A percentile compares a stretch with the other conserved stretches of the same genome.
Conservation (phyloP, 176 grass and related monocot genomes). For the Oryza glaberrima region DNA sequence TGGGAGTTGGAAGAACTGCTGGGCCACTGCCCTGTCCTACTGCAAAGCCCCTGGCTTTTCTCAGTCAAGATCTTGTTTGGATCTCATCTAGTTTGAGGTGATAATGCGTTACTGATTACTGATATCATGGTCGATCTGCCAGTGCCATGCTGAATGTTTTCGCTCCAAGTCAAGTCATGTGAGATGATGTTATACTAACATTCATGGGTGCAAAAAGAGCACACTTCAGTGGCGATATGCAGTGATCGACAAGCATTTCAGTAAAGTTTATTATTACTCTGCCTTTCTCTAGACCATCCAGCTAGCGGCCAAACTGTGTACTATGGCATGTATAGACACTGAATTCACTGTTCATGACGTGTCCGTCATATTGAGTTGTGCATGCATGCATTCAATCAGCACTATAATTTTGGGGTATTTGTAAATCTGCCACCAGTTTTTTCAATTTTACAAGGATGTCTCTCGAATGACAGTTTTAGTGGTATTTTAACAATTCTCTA, state of each 20-base stretch:
- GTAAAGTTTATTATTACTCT: too few relatives aligned
- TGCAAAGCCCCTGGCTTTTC: constrained; percentile 15
- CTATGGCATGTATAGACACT: background rate
- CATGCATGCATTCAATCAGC: background rate
- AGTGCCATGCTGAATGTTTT: background rate
- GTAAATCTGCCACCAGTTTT: too few relatives aligned
- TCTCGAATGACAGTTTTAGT: too few relatives aligned
- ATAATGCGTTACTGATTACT: background rate
- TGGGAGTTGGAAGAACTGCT: constrained; percentile 34
- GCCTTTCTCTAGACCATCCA: too few relatives aligned
- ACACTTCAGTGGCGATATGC: background rate
- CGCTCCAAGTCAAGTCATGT: constrained; percentile 10
- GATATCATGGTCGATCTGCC: background rate
- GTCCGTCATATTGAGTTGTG: background rate
- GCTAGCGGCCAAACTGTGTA: too few relatives aligned
- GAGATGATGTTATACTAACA: constrained; percentile 12
- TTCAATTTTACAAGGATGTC: too few relatives aligned
- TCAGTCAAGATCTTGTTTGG: constrained; percentile 14
- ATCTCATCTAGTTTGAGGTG: background rate
- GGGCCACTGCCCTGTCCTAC: background rate
- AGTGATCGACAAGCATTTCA: too few relatives aligned
- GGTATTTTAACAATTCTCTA: too few relatives aligned
- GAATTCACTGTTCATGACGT: too few relatives aligned
- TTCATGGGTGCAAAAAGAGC: background rate
- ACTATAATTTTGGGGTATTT: background rate